Base-by-base conservation (phyloP, 164 flowering plant species). In the Tetrastigma voinierianum region DNA sequence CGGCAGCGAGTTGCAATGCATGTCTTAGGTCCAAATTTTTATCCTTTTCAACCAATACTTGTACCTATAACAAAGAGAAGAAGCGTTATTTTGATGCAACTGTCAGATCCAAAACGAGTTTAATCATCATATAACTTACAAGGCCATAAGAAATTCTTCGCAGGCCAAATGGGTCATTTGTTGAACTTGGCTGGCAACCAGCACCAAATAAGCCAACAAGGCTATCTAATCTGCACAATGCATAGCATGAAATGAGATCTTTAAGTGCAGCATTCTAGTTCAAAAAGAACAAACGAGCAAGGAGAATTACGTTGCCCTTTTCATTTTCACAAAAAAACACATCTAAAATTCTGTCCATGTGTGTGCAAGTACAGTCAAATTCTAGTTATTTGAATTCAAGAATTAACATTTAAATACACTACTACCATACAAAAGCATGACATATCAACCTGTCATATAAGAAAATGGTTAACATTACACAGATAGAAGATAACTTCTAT, bases 121-220 rank as follows among this genome's bases (percentile, higher is more conserved):
- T 4, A 47, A 48, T 43, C 10, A 40, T 48, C 21, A 59, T 18
- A n/a, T 57, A 47, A 76, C 98, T 77, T 81, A 94, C 98, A 52
- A 94, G 90, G 61, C 93, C 98, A 80, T 91, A 94, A 59, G 98
- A 89, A 60, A 83, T 86, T 81, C 98, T 86, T 67, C 98, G 80
- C 68, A 94, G 71, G 61, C 98, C 97, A 82, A 91, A 90, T 45
- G 97, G 98, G 57, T 94, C 98, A 79, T 81, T 91, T 11, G 82
- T 74, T 16, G 96, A 90, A 80, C 82, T 87, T 68, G 97, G 91
- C 64, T 89, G 97, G 78, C 97, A 91, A 59, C 98, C 97, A 72
- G 85, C 96, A 77, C 86, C 87, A 82, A 90, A 91, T 71, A 94
- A 72, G 63, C 98, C 98, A 72, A 90, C 85, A 67, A 94, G 95